phyloP scores from a whole-genome alignment of 495 filamentous ascomycete genomes.

The Apodospora peruviana region DNA sequence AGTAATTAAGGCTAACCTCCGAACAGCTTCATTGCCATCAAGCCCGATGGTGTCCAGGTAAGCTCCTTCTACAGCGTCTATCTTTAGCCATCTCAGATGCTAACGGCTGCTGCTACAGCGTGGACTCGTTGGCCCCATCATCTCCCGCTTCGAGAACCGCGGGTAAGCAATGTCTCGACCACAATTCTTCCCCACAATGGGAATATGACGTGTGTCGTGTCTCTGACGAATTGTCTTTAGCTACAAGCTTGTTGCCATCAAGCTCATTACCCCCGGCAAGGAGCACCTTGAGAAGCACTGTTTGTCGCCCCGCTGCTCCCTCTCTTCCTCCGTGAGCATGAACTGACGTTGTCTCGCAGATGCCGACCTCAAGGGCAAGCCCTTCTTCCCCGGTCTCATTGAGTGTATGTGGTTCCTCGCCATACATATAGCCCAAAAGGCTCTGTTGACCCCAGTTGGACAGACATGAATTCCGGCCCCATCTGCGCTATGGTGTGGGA shows the following conservation, averaged over 20 bases:
- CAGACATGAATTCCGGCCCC: constrained; percentile 96
- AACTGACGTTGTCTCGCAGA: constrained; percentile 44
- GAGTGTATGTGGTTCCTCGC: constrained; percentile 61
- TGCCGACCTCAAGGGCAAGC: constrained; percentile 82
- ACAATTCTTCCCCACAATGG: neutral
- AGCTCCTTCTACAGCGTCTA: constrained; percentile 16
- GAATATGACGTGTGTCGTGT: no score
- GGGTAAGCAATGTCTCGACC: constrained; percentile 50
- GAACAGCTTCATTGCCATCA: constrained; percentile 94
- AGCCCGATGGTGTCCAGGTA: constrained; percentile 99
- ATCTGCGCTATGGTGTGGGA: constrained; percentile 99
- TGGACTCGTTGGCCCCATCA: constrained; percentile 93
- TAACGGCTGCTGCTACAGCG: constrained; percentile 52
- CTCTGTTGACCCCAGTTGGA: constrained; percentile 19
- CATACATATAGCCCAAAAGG: constrained; percentile 3
- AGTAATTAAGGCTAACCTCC: constrained; percentile 42
- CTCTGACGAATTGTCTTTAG: constrained; percentile 37
- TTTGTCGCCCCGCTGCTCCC: constrained; percentile 23
- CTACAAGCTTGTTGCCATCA: constrained; percentile 98
- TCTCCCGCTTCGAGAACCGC: constrained; percentile 92
- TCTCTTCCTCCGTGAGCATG: neutral
- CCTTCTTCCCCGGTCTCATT: constrained; percentile 92
- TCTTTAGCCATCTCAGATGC: constrained; percentile 11
- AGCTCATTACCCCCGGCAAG: constrained; percentile 80
- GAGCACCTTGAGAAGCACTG: constrained; percentile 97